These are phyloP conservation scores for Suillus subluteus DNA, from an alignment of 768 basidiomycete species.

Conservation along the genomic window DNA sequence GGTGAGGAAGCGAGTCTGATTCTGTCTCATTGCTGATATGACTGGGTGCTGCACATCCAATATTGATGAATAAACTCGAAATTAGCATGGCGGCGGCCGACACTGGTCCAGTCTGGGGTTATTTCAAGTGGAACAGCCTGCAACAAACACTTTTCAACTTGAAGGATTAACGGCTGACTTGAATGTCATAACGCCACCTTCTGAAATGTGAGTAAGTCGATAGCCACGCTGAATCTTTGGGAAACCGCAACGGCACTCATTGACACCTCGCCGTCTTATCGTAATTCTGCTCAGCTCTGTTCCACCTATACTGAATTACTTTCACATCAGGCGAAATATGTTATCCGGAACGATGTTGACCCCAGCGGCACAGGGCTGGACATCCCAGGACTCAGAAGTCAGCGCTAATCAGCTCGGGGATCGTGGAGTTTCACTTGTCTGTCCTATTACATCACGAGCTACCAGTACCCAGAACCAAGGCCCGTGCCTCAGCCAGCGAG, in stretches of 20 bases:
- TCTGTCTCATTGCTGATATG: background rate
- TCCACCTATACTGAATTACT: background rate
- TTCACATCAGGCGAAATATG: background rate
- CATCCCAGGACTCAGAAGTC: background rate
- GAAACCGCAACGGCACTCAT: background rate
- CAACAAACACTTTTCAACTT: background rate
- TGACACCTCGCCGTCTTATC: background rate
- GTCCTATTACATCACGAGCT: background rate
- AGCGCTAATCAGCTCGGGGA: background rate
- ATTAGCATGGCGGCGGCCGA: background rate
- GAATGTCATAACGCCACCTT: background rate
- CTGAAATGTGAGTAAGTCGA: background rate
- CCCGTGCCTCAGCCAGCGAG: background rate
- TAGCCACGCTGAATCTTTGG: background rate
- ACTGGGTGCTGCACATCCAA: background rate
- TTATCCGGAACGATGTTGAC: background rate
- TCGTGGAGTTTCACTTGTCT: background rate
- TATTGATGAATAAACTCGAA: background rate
- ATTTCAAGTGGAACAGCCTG: background rate
- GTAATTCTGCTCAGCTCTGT: background rate
- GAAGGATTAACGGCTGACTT: background rate
- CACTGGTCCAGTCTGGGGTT: background rate
- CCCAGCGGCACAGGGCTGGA: background rate
- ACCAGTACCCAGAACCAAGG: background rate
- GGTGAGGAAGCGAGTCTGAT: background rate